Evolutionary conservation across 495 filamentous ascomycete species (phyloP).

Genomic region (Penicillium coprophilum): DNA sequence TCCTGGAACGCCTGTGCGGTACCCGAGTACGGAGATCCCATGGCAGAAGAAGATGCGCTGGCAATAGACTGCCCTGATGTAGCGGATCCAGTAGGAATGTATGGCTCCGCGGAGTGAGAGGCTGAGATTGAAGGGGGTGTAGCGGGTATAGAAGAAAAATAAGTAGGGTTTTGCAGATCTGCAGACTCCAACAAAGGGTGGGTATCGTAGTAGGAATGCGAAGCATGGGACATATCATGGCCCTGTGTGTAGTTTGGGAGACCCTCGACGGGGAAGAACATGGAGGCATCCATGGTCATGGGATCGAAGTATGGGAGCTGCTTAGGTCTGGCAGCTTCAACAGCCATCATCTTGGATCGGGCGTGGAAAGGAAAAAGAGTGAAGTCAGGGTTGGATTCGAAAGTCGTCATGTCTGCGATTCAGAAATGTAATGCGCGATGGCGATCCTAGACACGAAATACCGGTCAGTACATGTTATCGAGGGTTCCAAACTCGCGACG

Average conservation of each 20-base stretch:
- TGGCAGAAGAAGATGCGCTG: conserved; percentile 73
- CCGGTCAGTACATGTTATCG: conserved; percentile 3
- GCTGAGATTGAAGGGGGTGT: conserved; percentile 37
- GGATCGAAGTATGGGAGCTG: conserved; percentile 36
- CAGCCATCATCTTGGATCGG: conserved; percentile 37
- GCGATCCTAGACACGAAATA: neutral
- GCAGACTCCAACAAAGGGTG: conserved; percentile 30
- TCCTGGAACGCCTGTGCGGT: conserved; percentile 58
- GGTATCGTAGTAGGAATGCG: conserved; percentile 34
- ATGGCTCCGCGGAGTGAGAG: conserved; percentile 41
- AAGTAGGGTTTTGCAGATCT: conserved; percentile 31
- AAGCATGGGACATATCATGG: conserved; percentile 25
- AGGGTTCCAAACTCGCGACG: neutral
- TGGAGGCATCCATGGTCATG: conserved; percentile 41
- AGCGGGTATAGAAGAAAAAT: conserved; percentile 38
- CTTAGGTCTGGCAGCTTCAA: conserved; percentile 41
- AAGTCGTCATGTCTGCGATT: conserved; percentile 13
- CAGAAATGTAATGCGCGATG: neutral
- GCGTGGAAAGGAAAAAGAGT: conserved; percentile 24
- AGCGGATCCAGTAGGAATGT: conserved; percentile 62
- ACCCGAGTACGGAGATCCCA: conserved; percentile 76
- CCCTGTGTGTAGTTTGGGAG: conserved; percentile 29
- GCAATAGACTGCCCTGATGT: conserved; percentile 70
- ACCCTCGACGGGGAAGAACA: conserved; percentile 34
- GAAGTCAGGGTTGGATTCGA: conserved; percentile 25